phyloP scores from a whole-genome alignment of 345 rosid species.

The Salix exigua region DNA sequence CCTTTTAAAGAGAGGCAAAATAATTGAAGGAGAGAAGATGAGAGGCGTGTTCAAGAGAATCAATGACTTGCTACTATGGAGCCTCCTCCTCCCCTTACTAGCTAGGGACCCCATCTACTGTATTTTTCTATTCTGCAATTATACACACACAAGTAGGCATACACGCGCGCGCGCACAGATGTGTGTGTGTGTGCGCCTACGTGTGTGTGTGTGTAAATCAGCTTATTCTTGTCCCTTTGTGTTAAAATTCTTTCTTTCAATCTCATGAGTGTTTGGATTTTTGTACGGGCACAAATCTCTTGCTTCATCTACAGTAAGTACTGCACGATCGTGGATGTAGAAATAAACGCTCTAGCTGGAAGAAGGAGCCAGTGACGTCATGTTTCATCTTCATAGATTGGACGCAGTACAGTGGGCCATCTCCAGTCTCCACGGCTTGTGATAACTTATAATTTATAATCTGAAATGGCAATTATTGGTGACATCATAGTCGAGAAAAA shows the following conservation, averaged over 20 bases:
- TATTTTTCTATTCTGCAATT: background rate
- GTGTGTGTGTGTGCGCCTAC: too few relatives aligned
- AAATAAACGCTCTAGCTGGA: conserved; percentile 15
- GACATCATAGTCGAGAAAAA: background rate
- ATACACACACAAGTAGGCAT: too few relatives aligned
- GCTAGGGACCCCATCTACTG: background rate
- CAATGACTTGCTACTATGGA: background rate
- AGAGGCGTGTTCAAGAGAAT: background rate
- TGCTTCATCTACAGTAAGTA: background rate
- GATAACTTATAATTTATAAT: background rate
- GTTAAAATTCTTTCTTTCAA: background rate
- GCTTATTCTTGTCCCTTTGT: background rate
- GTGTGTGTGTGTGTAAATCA: too few relatives aligned
- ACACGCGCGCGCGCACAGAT: too few relatives aligned
- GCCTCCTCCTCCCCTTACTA: background rate
- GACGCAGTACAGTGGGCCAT: background rate
- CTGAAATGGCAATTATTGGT: background rate
- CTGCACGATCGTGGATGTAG: background rate
- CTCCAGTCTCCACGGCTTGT: background rate
- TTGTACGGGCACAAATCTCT: conserved; percentile 3
- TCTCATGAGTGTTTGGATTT: background rate
- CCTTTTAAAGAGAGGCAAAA: conserved; percentile 4
- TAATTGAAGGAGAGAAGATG: background rate
- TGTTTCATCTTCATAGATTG: background rate
- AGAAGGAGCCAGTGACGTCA: background rate